These are phyloP conservation scores for Phoma sp. DNA, from an alignment of 2,329 filamentous ascomycete species.

Conservation along the genomic window DNA sequence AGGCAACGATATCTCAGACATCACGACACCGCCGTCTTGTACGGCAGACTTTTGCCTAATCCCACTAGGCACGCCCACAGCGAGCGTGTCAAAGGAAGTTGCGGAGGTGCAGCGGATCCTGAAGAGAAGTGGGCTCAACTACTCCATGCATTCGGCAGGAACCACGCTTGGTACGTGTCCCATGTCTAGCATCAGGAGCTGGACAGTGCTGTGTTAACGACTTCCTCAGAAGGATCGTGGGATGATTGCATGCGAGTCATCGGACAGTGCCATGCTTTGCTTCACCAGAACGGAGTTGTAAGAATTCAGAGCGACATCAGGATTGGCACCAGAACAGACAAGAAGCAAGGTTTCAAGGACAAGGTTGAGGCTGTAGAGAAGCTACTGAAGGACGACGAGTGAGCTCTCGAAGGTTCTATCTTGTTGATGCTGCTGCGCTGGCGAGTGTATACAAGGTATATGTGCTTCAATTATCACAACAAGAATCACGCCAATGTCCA, in stretches of 20 bases:
- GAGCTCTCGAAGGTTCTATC: not conserved
- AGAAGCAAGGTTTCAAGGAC: slow-evolving; percentile 79
- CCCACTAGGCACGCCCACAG: slow-evolving; percentile 67
- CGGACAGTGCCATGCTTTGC: slow-evolving; percentile 48
- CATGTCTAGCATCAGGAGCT: not conserved
- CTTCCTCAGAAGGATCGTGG: slow-evolving; percentile 79
- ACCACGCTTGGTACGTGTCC: slow-evolving; percentile 73
- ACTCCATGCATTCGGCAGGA: slow-evolving; percentile 90
- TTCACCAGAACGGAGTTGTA: slow-evolving; percentile 48
- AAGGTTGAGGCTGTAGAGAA: slow-evolving; percentile 72
- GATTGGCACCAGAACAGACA: slow-evolving; percentile 84
- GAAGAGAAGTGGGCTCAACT: slow-evolving; percentile 78
- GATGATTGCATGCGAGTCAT: slow-evolving; percentile 75
- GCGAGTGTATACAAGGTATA: slow-evolving; percentile 3
- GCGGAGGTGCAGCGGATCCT: slow-evolving; percentile 87
- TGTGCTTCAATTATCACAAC: slow-evolving; percentile 16
- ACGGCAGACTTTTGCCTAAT: slow-evolving; percentile 92
- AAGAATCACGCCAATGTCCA: slow-evolving; percentile 9
- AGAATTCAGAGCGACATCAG: slow-evolving; percentile 90
- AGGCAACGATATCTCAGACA: slow-evolving; percentile 25
- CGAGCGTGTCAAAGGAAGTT: slow-evolving; percentile 68
- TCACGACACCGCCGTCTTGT: slow-evolving; percentile 71
- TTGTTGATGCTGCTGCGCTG: not conserved
- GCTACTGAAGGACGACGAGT: slow-evolving; percentile 50
- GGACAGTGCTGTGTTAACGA: slow-evolving; percentile 7